Evolutionary conservation across 2,329 filamentous ascomycete species (phyloP), one percentile per base, ranked within the genome.

Genomic region (Pseudonectria foliicola): DNA sequence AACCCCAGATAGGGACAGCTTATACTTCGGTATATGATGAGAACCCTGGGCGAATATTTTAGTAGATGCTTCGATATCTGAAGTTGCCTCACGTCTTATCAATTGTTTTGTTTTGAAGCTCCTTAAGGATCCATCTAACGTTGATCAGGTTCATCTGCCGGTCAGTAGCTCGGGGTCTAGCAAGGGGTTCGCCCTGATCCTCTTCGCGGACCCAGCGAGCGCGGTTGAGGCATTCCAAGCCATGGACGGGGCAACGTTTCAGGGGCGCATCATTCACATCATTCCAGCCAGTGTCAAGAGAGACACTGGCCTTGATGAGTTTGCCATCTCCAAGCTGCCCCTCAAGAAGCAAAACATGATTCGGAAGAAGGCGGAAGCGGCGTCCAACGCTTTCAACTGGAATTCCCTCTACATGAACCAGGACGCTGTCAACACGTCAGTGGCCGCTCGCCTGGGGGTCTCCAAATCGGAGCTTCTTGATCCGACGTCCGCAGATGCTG

Each of bases 1-100:
- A 96, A 86, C 69, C 77, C 85, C 84, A 84, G 92, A 96, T 96
- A 96, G 92, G 92, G 92, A 96, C 92, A 96, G 80, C 90, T 88
- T 85, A 95, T 90, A 84, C 84, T 71, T 53, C 61, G 67, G 86
- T 85, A 87, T 71, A 71, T 96, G 89, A 93, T 89, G 85, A 78
- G 71, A 87, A 73, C 64, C 68, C 78, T 80, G 82, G 82, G 81
- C 88, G 81, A 86, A 76, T 84, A 92, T 95, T 93, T 95, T 98
- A 95, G 92, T 98, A 98, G 90, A 96, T 95, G 85, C 86, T 84
- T 89, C 80, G 87, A 82, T 65, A 70, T 75, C 87, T 92, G 83
- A 89, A 50, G 46, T 44, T 55, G 49, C 48, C 46, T 45, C 42
- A 44, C 54, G 46, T 45, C 37, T 40, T 35, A 35, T 21, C 18